phyloP scores from a whole-genome alignment of 2,329 filamentous ascomycete genomes.

The Didymella keratinophila region DNA sequence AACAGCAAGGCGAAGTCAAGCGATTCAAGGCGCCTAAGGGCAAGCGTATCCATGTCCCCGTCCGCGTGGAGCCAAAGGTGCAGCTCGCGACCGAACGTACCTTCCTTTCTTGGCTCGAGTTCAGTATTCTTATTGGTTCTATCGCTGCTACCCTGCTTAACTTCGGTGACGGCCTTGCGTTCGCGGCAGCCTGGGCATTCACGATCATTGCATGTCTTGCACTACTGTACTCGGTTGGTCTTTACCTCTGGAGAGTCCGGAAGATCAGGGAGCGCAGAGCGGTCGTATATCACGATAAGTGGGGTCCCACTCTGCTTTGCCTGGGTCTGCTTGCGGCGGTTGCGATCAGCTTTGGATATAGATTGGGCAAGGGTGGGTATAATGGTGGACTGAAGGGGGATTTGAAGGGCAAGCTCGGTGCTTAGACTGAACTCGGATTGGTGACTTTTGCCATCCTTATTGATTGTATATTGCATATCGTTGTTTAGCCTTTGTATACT shows the following conservation, averaged over 20 bases:
- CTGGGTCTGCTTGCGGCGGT: constrained; percentile 76
- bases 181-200: constrained; percentile 71
- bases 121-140: constrained; percentile 85
- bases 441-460: not conserved
- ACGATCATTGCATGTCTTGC: constrained; percentile 80
- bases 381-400: constrained; percentile 56
- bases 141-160: constrained; percentile 54
- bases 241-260: constrained; percentile 87
- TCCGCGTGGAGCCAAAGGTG: constrained; percentile 96
- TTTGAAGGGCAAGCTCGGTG: constrained; percentile 18
- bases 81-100: constrained; percentile 96
- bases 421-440: not conserved
- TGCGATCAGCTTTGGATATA: constrained; percentile 79
- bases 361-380: constrained; percentile 65
- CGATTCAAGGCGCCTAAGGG: constrained; percentile 76
- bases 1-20: constrained; percentile 52
- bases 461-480: constrained; percentile 2
- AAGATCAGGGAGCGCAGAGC: constrained; percentile 84
- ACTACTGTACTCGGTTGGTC: constrained; percentile 80
- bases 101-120: constrained; percentile 96
- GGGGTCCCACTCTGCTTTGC: constrained; percentile 82
- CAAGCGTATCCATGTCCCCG: constrained; percentile 89
- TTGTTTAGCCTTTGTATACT: not conserved
- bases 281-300: constrained; percentile 91
- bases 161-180: constrained; percentile 48